Conservation (phyloP, 2,329 filamentous ascomycete genomes). For the Lecanoromycetidae sp. region DNA sequence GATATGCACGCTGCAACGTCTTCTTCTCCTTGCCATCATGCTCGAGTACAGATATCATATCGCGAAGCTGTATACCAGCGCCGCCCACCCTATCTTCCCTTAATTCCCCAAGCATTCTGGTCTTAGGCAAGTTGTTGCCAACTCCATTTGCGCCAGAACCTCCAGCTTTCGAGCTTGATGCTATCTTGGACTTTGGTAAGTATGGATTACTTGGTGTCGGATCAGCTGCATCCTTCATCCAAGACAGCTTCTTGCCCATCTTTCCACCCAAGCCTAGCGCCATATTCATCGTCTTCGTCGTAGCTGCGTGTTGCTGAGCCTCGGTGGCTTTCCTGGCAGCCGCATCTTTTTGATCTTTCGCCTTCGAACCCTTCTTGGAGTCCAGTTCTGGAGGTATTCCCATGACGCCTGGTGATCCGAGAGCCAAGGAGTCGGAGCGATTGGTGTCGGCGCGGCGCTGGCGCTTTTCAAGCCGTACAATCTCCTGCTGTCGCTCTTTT, state of each 20-base stretch:
- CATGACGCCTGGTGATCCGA: slow-evolving; percentile 41
- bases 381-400: slow-evolving; percentile 46
- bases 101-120: slow-evolving; percentile 58
- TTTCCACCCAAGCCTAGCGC: slow-evolving; percentile 55
- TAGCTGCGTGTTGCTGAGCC: slow-evolving; percentile 64
- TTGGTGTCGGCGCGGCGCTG: slow-evolving; percentile 47
- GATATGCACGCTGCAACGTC: slow-evolving; percentile 49
- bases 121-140: slow-evolving; percentile 30
- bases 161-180: slow-evolving; percentile 19
- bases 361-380: slow-evolving; percentile 59
- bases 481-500: slow-evolving; percentile 59
- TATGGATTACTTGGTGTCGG: slow-evolving; percentile 18
- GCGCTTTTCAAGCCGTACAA: slow-evolving; percentile 56
- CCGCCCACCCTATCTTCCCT: slow-evolving; percentile 69
- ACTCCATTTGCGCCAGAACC: slow-evolving; percentile 23
- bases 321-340: slow-evolving; percentile 64
- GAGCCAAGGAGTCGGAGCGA: slow-evolving; percentile 42
- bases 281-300: slow-evolving; percentile 71
- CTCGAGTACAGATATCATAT: slow-evolving; percentile 69
- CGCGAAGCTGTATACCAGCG: slow-evolving; percentile 68
- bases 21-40: slow-evolving; percentile 57
- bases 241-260: slow-evolving; percentile 35
- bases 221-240: slow-evolving; percentile 30
- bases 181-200: slow-evolving; percentile 3
- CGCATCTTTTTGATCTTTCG: slow-evolving; percentile 68